Evolutionary conservation across 2,329 filamentous ascomycete species (phyloP).

Genomic region (Alternaria dauci): DNA sequence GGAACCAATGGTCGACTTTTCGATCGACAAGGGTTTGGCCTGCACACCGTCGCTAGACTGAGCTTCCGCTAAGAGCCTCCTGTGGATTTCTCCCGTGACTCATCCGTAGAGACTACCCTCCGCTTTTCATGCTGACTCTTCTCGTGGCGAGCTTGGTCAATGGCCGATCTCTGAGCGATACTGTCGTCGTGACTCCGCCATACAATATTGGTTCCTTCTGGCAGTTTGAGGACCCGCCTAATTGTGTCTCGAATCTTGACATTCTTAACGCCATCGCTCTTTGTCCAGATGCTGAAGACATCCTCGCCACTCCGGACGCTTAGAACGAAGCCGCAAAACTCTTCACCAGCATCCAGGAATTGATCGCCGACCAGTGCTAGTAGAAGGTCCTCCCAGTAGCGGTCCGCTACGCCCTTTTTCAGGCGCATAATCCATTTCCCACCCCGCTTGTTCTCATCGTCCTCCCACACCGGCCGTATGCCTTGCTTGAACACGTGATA

Average conservation of each 20-base stretch:
- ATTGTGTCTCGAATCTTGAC: slow-evolving; percentile 98
- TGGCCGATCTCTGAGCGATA: slow-evolving; percentile 88
- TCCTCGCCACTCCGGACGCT: slow-evolving; percentile 96
- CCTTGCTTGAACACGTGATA: slow-evolving; percentile 98
- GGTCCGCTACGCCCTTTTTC: slow-evolving; percentile 96
- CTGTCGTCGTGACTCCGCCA: slow-evolving; percentile 98
- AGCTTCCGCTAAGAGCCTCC: slow-evolving; percentile 31
- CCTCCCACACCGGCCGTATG: slow-evolving; percentile 97
- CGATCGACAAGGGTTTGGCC: not conserved
- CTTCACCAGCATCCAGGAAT: slow-evolving; percentile 89
- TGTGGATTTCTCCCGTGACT: slow-evolving; percentile 43
- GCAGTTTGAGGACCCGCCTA: slow-evolving; percentile 87
- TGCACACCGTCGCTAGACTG: slow-evolving; percentile 2
- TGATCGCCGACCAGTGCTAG: slow-evolving; percentile 92
- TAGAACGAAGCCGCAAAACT: slow-evolving; percentile 93
- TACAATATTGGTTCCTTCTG: slow-evolving; percentile 86
- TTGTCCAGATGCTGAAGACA: slow-evolving; percentile 97
- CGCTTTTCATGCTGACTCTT: slow-evolving; percentile 66
- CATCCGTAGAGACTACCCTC: slow-evolving; percentile 51
- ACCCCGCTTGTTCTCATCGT: slow-evolving; percentile 93
- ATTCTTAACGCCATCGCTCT: slow-evolving; percentile 89
- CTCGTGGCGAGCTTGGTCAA: slow-evolving; percentile 90
- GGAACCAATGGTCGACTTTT: not conserved
- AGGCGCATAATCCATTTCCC: slow-evolving; percentile 97
- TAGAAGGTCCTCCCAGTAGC: slow-evolving; percentile 95